These are phyloP conservation scores for Tuber umbilicatum DNA, from an alignment of 495 filamentous ascomycete species.

Conservation along the genomic window DNA sequence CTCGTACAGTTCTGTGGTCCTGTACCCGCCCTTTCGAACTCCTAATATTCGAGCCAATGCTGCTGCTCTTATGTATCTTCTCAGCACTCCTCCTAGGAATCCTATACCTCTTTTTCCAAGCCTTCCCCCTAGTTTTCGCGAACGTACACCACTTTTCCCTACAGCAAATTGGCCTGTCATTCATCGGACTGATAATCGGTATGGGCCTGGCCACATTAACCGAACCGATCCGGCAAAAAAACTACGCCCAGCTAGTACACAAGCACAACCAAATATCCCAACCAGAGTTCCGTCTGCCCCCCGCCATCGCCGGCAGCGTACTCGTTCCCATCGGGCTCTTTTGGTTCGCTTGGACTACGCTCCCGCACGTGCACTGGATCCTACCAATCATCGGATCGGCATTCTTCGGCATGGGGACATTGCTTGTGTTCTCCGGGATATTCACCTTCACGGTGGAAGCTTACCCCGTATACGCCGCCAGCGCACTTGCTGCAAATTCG, in stretches of 20 bases:
- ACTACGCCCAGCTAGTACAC: slow-evolving; percentile 58
- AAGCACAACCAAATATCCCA: slow-evolving; percentile 56
- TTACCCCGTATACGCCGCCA: slow-evolving; percentile 85
- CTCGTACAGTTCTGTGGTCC: slow-evolving; percentile 60
- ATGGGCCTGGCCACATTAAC: slow-evolving; percentile 64
- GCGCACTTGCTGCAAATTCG: slow-evolving; percentile 79
- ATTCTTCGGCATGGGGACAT: slow-evolving; percentile 71
- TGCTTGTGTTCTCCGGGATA: slow-evolving; percentile 73
- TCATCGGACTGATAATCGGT: slow-evolving; percentile 72
- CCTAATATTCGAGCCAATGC: slow-evolving; percentile 80
- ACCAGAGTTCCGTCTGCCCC: slow-evolving; percentile 82
- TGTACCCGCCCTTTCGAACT: slow-evolving; percentile 77
- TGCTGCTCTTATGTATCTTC: slow-evolving; percentile 72
- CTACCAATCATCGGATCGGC: slow-evolving; percentile 58
- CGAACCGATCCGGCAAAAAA: slow-evolving; percentile 70
- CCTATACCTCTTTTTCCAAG: slow-evolving; percentile 92
- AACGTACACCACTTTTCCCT: slow-evolving; percentile 71
- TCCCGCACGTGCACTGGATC: slow-evolving; percentile 62
- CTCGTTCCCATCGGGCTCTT: slow-evolving; percentile 72
- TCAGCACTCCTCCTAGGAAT: slow-evolving; percentile 77
- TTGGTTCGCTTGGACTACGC: slow-evolving; percentile 66
- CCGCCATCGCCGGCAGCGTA: slow-evolving; percentile 69
- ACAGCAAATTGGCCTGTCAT: slow-evolving; percentile 74
- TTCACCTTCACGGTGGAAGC: slow-evolving; percentile 94
- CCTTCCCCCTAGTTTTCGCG: slow-evolving; percentile 76